A percentile compares a stretch with the other conserved stretches of the same genome.
Evolutionary conservation across 2,329 filamentous ascomycete species (phyloP).

Genomic region (Paracoccidioides lutzii): DNA sequence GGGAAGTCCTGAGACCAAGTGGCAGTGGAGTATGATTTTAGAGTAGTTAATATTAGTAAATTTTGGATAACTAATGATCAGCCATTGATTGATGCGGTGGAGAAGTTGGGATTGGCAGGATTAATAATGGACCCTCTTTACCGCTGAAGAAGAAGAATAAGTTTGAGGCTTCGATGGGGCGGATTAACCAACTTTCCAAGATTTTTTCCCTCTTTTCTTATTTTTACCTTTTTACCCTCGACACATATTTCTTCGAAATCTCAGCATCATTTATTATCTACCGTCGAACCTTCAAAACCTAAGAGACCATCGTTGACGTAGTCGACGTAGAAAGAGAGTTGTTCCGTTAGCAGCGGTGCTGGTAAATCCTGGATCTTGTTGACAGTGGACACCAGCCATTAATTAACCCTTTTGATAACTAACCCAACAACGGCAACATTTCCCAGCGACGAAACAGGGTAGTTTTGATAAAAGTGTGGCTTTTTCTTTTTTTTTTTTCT

Average conservation of each 20-base stretch:
- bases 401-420: neutral
- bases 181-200: neutral
- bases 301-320: neutral
- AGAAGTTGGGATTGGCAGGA: too few relatives aligned
- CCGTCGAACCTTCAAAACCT: neutral
- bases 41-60: neutral
- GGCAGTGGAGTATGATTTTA: too few relatives aligned
- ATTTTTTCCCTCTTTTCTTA: neutral
- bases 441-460: neutral
- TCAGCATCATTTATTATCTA: neutral
- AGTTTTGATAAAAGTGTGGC: neutral
- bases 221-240: neutral
- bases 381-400: neutral
- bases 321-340: neutral
- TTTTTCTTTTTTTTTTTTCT: neutral
- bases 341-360: neutral
- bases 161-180: neutral
- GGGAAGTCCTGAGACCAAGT: too few relatives aligned
- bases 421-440: neutral
- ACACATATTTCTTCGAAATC: neutral
- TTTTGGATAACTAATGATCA: neutral
- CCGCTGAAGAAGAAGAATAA: neutral
- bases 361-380: neutral
- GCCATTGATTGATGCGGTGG: neutral
- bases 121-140: neutral